These are phyloP conservation scores for Corchorus olitorius DNA, from an alignment of 345 rosid species.

Conservation along the genomic window DNA sequence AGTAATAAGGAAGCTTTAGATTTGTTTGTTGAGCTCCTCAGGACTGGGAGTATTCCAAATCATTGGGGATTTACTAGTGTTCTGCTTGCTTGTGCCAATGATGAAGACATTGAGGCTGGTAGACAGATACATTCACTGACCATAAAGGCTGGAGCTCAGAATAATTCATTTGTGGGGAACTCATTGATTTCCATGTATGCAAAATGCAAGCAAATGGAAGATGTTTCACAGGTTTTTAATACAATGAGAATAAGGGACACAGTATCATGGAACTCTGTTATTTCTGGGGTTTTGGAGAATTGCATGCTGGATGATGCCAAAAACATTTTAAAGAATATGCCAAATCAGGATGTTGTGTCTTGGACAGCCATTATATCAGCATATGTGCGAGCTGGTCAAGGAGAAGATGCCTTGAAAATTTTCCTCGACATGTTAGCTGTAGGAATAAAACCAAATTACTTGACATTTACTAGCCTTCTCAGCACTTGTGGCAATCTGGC, in stretches of 20 bases:
- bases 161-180: conserved; percentile 44
- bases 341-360: conserved; percentile 28
- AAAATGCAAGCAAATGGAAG: conserved; percentile 48
- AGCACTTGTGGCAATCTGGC: conserved; percentile 32
- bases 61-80: conserved; percentile 52
- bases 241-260: conserved; percentile 45
- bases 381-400: conserved; percentile 27
- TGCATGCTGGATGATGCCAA: conserved; percentile 29
- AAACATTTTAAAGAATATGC: conserved; percentile 26
- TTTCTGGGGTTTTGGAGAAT: conserved; percentile 39
- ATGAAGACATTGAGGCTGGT: conserved; percentile 38
- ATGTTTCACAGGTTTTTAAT: conserved; percentile 46
- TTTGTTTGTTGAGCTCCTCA: conserved; percentile 31
- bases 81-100: conserved; percentile 56
- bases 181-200: conserved; percentile 58
- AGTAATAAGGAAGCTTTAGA: conserved; percentile 22
- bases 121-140: conserved; percentile 44
- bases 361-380: conserved; percentile 38
- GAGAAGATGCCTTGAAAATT: conserved; percentile 26
- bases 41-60: conserved; percentile 36
- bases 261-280: conserved; percentile 66
- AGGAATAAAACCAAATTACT: conserved; percentile 32
- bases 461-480: conserved; percentile 31
- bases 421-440: conserved; percentile 30
- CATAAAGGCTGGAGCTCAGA: conserved; percentile 45